A percentile compares a stretch with the other conserved stretches of the same genome.
These are phyloP conservation scores for Peronospora destructor DNA, from an alignment of 352 stramenopile genomes.

Conservation along the genomic window DNA sequence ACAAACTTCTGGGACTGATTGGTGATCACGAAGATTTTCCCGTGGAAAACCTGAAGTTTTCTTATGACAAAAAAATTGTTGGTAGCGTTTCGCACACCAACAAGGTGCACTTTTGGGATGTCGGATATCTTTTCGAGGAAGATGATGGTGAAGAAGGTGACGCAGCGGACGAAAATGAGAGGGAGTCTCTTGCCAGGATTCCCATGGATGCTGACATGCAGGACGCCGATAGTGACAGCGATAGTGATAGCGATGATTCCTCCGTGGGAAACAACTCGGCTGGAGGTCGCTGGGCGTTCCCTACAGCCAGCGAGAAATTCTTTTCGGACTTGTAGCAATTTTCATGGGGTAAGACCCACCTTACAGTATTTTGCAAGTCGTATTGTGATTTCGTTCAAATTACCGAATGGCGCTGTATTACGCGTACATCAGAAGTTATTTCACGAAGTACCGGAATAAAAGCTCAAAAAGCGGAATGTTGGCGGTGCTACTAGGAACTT, in stretches of 20 bases:
- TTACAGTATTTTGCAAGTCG: constrained; percentile 28
- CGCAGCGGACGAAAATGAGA: constrained; percentile 49
- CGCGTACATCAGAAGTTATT: neutral
- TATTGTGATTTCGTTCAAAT: neutral
- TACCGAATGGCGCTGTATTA: neutral
- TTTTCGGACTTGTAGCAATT: constrained; percentile 71
- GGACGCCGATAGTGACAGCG: constrained; percentile 71
- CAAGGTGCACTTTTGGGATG: constrained; percentile 94
- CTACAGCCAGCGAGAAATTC: constrained; percentile 71
- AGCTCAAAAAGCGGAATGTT: neutral
- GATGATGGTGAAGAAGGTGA: constrained; percentile 73
- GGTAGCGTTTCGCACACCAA: constrained; percentile 91
- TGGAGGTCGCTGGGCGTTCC: constrained; percentile 43
- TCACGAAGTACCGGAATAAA: neutral
- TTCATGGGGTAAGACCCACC: constrained; percentile 8
- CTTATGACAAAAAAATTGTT: constrained; percentile 85
- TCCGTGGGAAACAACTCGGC: constrained; percentile 25
- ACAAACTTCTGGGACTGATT: constrained; percentile 94
- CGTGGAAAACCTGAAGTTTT: constrained; percentile 88
- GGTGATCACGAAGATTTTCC: constrained; percentile 94
- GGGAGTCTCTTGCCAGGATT: constrained; percentile 28
- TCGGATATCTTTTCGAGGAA: constrained; percentile 88
- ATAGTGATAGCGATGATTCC: constrained; percentile 68
- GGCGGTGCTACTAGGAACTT: neutral
- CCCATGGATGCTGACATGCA: constrained; percentile 75